Evolutionary conservation across 345 rosid species (phyloP).

Genomic region (Clarkia xantiana): DNA sequence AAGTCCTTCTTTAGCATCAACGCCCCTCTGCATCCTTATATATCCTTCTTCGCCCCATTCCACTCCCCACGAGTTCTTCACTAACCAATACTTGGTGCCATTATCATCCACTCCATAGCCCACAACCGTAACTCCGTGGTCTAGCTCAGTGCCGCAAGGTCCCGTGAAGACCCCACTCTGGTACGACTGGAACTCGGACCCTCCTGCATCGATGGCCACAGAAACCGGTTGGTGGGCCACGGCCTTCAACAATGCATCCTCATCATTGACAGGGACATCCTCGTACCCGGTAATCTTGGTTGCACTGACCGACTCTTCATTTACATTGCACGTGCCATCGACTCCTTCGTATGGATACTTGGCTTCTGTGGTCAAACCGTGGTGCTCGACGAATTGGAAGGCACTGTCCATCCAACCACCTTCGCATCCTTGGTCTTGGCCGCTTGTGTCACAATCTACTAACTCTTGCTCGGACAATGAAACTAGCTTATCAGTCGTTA

Average conservation of each 20-base stretch:
- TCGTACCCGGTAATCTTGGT: conserved; percentile 18
- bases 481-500: conserved; percentile 18
- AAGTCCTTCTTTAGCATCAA: conserved; percentile 1
- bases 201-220: conserved; percentile 27
- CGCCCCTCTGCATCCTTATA: conserved; percentile 5
- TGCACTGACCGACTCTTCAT: not conserved
- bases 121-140: conserved; percentile 11
- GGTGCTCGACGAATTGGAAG: conserved; percentile 11
- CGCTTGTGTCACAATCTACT: conserved; percentile 26
- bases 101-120: conserved; percentile 9
- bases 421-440: conserved; percentile 28
- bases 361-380: conserved; percentile 19
- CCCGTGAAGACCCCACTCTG: conserved; percentile 4
- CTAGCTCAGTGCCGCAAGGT: conserved; percentile 5
- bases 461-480: conserved; percentile 29
- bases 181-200: conserved; percentile 12
- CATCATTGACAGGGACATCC: conserved; percentile 9
- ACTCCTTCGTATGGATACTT: conserved; percentile 17
- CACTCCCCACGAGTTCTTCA: conserved; percentile 3
- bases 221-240: conserved; percentile 20
- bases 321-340: conserved; percentile 13
- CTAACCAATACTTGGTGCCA: conserved; percentile 4
- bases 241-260: conserved; percentile 14
- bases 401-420: conserved; percentile 24
- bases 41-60: conserved; percentile 6